phyloP scores from a whole-genome alignment of 257 asterid species.

The Nicotiana paniculata region DNA sequence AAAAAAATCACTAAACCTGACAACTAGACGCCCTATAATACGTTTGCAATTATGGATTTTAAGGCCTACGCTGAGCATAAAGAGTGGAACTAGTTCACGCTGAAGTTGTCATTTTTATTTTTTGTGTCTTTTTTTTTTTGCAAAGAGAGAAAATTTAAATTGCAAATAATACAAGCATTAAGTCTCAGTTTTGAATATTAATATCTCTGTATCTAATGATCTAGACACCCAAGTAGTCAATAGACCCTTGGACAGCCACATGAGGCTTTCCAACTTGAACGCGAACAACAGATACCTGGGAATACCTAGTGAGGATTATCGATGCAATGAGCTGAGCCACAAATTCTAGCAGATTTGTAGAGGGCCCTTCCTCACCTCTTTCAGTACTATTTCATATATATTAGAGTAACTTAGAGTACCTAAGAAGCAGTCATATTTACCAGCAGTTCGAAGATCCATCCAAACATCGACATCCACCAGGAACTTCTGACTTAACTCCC shows the following conservation, averaged over 20 bases:
- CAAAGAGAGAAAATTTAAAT: not conserved
- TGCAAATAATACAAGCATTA: not conserved
- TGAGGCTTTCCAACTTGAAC: constrained; percentile 88
- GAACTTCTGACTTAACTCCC: constrained; percentile 37
- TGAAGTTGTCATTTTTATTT: too few species aligned
- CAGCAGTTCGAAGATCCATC: constrained; percentile 80
- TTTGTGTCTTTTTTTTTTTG: too few species aligned
- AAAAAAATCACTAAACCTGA: too few species aligned
- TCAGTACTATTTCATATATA: constrained; percentile 23
- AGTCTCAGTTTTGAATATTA: not conserved
- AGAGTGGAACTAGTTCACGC: too few species aligned
- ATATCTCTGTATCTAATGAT: constrained; percentile 39
- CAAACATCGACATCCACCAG: constrained; percentile 81
- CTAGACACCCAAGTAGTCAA: constrained; percentile 88
- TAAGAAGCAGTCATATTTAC: constrained; percentile 6
- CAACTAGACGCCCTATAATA: too few species aligned
- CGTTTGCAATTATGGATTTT: not conserved
- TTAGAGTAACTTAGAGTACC: constrained; percentile 78
- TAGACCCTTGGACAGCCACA: constrained; percentile 67
- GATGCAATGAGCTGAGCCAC: constrained; percentile 58
- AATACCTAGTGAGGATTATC: constrained; percentile 25
- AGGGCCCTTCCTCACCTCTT: constrained; percentile 64
- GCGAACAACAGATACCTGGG: constrained; percentile 48
- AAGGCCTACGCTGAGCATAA: not conserved
- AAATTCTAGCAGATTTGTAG: constrained; percentile 44